Evolutionary conservation across 1,284 basidiomycete genomes (phyloP).

Genomic region (Peniophora sp.): DNA sequence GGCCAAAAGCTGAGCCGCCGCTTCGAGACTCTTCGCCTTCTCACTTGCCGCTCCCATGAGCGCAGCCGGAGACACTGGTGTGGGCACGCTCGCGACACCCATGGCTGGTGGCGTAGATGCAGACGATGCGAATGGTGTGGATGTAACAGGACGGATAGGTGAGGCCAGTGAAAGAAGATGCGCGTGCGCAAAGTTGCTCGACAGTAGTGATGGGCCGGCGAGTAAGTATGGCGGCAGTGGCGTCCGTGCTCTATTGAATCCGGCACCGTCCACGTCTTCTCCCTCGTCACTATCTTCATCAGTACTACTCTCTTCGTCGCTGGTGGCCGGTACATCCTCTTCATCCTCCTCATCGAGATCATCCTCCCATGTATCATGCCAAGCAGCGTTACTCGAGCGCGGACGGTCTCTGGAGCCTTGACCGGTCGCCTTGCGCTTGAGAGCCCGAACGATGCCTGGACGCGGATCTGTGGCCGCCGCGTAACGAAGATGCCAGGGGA

Average conservation of each 20-base stretch:
- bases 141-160: conserved; percentile 44
- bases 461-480: too few species aligned
- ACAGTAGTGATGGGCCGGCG: conserved; percentile 53
- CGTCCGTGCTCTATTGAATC: conserved; percentile 23
- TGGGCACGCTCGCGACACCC: conserved; percentile 43
- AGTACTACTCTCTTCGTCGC: conserved; percentile 16
- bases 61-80: conserved; percentile 71
- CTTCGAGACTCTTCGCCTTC: conserved; percentile 57
- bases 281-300: conserved; percentile 28
- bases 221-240: conserved; percentile 65
- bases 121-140: conserved; percentile 22
- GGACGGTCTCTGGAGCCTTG: too few species aligned
- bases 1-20: conserved; percentile 49
- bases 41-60: conserved; percentile 51
- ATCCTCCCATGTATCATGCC: conserved; percentile 17
- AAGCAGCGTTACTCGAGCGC: too few species aligned
- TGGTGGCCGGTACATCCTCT: neutral
- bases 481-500: too few species aligned
- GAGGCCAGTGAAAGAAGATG: conserved; percentile 50
- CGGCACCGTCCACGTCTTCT: conserved; percentile 7
- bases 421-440: too few species aligned
- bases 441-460: too few species aligned
- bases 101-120: conserved; percentile 18
- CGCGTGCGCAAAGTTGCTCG: conserved; percentile 56
- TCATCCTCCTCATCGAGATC: conserved; percentile 31